Base-by-base conservation (phyloP, 2,329 filamentous ascomycete genomes). In the Epichloe amarillans region DNA sequence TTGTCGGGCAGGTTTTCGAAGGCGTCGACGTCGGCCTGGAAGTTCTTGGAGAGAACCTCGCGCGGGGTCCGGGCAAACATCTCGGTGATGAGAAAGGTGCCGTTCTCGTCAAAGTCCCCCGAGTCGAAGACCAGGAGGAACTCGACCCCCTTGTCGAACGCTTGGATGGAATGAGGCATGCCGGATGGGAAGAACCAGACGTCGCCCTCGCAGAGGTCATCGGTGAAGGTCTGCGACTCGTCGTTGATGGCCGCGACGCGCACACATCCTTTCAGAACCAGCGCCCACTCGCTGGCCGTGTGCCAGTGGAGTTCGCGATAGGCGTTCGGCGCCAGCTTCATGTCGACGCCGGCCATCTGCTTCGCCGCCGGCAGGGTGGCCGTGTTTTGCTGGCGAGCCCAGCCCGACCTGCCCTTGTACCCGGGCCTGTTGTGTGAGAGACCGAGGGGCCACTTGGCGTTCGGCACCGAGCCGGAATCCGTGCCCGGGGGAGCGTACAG, bases 241-340 rank as follows among this genome's bases (percentile, higher is more conserved):
- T 75, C 69, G 53, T 80, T 72, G 41, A 81, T 67, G 1, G 76
- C 71, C 6, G 70, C 65, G 1, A 81, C 64, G 5, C 74, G 69
- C 2, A 74, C 74, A 40, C 69, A 71, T 0, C 77, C 77, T 52
- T 77, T 76, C 15, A 78, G 65, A 11, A 81, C 65, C 5, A 77
- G 64, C 0, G 72, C 67, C 74, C 74, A 78, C 56, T 78, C 68
- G 46, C 66, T 71, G 39, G 73, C 70, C 38, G 72, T 76, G 55
- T 81, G 77, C 77, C 76, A 84, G 56, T 84, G 81, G 21, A 84
- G 65, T 60, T 84, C 80, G 19, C 81, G 73, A 54, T 82, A 82
- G 0, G 74, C 77, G 26, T 75, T 64, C 0, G 75, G 70, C n/a
- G 69, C 71, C 1, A 81, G 68, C 40, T 75, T 70, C 77, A 80